These are phyloP conservation scores for Fusarium xylarioides DNA, from an alignment of 2,329 filamentous ascomycete genomes.

Conservation along the genomic window DNA sequence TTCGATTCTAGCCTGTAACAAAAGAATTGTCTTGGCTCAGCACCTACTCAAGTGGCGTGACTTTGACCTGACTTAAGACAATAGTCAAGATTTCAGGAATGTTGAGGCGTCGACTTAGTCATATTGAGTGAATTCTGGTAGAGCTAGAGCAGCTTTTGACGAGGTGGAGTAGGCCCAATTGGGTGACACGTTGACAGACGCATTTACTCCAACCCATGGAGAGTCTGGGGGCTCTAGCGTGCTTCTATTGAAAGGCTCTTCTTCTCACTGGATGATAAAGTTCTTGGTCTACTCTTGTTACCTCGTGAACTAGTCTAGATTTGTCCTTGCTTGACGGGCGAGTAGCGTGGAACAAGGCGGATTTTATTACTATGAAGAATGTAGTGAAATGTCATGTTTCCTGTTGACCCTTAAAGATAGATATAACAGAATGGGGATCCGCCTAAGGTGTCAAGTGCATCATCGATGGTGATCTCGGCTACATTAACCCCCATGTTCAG, in stretches of 20 bases:
- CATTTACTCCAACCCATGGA: not conserved
- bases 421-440: not conserved
- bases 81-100: not conserved
- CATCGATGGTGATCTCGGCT: not conserved
- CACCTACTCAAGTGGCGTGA: not conserved
- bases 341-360: not conserved
- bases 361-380: too few relatives aligned
- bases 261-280: not conserved
- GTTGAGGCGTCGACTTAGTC: not conserved
- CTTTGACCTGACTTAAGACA: not conserved
- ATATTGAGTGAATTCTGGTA: not conserved
- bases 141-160: not conserved
- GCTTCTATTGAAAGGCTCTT: not conserved
- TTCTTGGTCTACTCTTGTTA: accelerated
- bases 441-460: not conserved
- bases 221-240: not conserved
- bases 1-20: not conserved
- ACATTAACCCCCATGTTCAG: conserved; percentile 3
- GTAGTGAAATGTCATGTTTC: too few relatives aligned
- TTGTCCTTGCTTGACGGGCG: too few relatives aligned
- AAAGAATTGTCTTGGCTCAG: not conserved
- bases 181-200: not conserved
- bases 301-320: not conserved
- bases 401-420: not conserved
- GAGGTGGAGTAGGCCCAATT: not conserved